Evolutionary conservation across 768 basidiomycete species (phyloP).

Genomic region (Hypholoma fasciculare): DNA sequence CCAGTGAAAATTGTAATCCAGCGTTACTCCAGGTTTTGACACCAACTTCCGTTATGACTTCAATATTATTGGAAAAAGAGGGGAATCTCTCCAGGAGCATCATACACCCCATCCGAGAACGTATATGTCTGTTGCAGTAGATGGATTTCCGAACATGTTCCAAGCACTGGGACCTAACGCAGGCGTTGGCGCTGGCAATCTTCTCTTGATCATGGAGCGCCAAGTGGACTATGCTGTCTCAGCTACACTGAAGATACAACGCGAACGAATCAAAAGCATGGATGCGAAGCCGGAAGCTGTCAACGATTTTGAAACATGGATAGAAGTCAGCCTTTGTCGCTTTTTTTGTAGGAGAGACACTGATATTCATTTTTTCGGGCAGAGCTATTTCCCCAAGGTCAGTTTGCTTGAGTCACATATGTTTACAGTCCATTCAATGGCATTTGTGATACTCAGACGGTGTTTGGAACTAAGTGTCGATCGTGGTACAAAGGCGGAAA

Average conservation of each 20-base stretch:
- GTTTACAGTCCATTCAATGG: background rate
- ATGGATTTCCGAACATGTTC: conserved; percentile 75
- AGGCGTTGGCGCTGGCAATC: conserved; percentile 51
- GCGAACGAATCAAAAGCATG: conserved; percentile 62
- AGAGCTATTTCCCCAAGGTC: conserved; percentile 51
- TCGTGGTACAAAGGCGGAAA: conserved; percentile 69
- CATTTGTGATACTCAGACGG: conserved; percentile 39
- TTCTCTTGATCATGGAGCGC: conserved; percentile 55
- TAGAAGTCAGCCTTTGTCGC: conserved; percentile 41
- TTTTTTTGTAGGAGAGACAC: too few relatives aligned
- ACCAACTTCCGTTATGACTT: conserved; percentile 48
- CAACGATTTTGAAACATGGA: conserved; percentile 59
- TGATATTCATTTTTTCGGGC: conserved; percentile 1
- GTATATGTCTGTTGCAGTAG: conserved; percentile 58
- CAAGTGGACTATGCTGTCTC: conserved; percentile 58
- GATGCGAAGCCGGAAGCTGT: conserved; percentile 60
- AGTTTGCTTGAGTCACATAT: background rate
- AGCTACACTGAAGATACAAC: conserved; percentile 58
- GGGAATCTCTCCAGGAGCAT: conserved; percentile 50
- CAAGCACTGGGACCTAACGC: conserved; percentile 57
- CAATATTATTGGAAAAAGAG: conserved; percentile 53
- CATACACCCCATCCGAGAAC: conserved; percentile 55
- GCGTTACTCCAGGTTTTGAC: conserved; percentile 46
- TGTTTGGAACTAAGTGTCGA: conserved; percentile 56
- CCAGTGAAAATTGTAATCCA: background rate